Evolutionary conservation across 768 basidiomycete species (phyloP).

Genomic region (Lactifluus piperatus): DNA sequence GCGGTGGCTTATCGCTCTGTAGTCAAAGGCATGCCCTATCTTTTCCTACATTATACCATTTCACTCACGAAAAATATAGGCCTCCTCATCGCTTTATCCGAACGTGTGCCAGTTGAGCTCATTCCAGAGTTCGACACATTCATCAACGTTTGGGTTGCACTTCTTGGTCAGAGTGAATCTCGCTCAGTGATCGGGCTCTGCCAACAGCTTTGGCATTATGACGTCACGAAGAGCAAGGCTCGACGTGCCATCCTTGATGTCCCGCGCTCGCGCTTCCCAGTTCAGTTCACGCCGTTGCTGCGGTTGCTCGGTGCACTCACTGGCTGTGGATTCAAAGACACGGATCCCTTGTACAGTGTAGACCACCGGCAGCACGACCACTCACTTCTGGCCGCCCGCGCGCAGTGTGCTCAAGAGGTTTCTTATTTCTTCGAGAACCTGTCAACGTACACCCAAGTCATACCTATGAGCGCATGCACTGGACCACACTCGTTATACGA

Average conservation of each 20-base stretch:
- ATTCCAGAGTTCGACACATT: constrained; percentile 66
- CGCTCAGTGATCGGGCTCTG: constrained; percentile 59
- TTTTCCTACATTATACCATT: not conserved
- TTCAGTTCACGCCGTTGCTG: constrained; percentile 61
- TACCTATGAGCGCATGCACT: constrained; percentile 51
- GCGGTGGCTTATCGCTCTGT: constrained; percentile 74
- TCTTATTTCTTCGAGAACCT: constrained; percentile 70
- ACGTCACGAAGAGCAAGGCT: constrained; percentile 56
- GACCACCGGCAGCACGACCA: constrained; percentile 37
- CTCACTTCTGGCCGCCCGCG: constrained; percentile 38
- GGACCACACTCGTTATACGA: constrained; percentile 71
- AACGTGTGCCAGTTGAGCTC: constrained; percentile 67
- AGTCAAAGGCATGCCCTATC: constrained; percentile 55
- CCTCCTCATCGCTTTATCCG: constrained; percentile 63
- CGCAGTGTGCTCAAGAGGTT: constrained; percentile 57
- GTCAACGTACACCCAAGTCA: constrained; percentile 64
- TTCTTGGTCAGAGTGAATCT: constrained; percentile 69
- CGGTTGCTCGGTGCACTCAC: constrained; percentile 71
- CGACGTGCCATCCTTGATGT: constrained; percentile 80
- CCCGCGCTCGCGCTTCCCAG: constrained; percentile 73
- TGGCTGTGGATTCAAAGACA: constrained; percentile 67
- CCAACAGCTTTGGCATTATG: constrained; percentile 74
- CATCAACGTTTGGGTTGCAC: constrained; percentile 67
- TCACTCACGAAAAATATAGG: constrained; percentile 36
- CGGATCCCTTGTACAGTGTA: constrained; percentile 52